phyloP scores from a whole-genome alignment of 108 stramenopile genomes.

The Cyclostephanos tholiformis region DNA sequence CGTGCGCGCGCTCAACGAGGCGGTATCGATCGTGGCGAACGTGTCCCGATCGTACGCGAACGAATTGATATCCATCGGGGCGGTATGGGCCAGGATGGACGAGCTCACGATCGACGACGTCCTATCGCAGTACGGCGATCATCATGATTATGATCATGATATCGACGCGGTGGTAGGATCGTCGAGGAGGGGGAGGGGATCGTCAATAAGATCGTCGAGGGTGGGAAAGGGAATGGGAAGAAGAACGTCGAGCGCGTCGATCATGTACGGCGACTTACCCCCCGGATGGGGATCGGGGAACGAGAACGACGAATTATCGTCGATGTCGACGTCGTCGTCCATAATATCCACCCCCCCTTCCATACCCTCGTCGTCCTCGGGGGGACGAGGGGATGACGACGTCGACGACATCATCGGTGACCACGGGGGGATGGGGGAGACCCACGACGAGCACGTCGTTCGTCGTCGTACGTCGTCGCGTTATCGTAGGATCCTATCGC shows the following conservation, averaged over 20 bases:
- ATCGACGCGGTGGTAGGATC: too few species aligned
- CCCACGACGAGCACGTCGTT: slow-evolving; percentile 74
- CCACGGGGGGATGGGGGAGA: slow-evolving; percentile 35
- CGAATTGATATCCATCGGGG: slow-evolving; percentile 77
- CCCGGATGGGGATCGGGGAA: slow-evolving; percentile 62
- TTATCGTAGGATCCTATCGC: slow-evolving; percentile 74
- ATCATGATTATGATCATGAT: too few species aligned
- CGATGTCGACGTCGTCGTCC: too few species aligned
- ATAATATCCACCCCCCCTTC: too few species aligned
- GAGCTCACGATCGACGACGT: slow-evolving; percentile 73
- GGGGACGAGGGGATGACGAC: neutral
- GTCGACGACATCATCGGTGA: slow-evolving; percentile 40
- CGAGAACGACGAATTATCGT: slow-evolving; percentile 3
- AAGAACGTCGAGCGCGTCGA: slow-evolving; percentile 2
- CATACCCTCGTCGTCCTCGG: neutral
- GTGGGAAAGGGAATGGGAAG: too few species aligned
- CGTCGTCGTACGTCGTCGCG: slow-evolving; percentile 65
- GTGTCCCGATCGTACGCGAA: slow-evolving; percentile 70
- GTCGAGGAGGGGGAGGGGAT: too few species aligned
- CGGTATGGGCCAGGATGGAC: slow-evolving; percentile 88
- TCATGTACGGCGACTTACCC: slow-evolving; percentile 46
- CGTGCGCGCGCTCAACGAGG: slow-evolving; percentile 73
- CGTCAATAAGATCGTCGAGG: too few species aligned
- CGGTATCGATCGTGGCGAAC: slow-evolving; percentile 62
- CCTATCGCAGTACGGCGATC: slow-evolving; percentile 65